A percentile compares a stretch with the other conserved stretches of the same genome.
These are phyloP conservation scores for Aphanoascus verrucosus DNA, from an alignment of 2,329 filamentous ascomycete genomes.

Conservation along the genomic window DNA sequence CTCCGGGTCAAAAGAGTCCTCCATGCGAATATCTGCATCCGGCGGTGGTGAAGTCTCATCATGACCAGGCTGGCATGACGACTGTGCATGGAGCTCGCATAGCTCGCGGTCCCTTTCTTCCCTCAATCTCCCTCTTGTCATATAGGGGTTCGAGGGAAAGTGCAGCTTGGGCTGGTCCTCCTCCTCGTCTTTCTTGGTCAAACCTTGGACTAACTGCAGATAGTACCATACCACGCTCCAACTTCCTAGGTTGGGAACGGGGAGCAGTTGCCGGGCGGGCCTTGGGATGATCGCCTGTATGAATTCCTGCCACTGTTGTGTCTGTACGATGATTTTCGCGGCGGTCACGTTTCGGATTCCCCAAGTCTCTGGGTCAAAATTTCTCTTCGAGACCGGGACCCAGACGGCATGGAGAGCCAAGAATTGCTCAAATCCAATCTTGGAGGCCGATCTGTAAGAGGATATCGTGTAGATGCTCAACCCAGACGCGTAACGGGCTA, in stretches of 20 bases:
- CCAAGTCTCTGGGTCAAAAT: not conserved
- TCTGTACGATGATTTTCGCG: not conserved
- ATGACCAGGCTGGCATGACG: not conserved
- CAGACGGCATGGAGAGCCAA: constrained; percentile 9
- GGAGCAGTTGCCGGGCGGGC: not conserved
- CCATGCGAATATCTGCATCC: not conserved
- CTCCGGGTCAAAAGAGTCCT: not conserved
- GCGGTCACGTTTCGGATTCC: not conserved
- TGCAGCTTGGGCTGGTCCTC: not conserved
- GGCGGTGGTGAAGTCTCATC: not conserved
- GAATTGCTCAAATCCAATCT: constrained; percentile 12
- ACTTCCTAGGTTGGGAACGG: not conserved
- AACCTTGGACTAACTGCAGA: not conserved
- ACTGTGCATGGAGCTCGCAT: not conserved
- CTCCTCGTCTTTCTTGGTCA: not conserved
- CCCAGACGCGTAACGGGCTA: not conserved
- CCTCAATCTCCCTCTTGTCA: not conserved
- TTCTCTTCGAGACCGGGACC: not conserved
- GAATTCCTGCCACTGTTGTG: not conserved
- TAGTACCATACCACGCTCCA: not conserved
- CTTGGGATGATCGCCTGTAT: not conserved
- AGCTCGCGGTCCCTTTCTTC: not conserved
- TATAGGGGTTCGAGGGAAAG: not conserved
- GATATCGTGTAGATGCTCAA: not conserved
- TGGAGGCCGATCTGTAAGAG: constrained; percentile 11